A percentile compares a stretch with the other conserved stretches of the same genome.
phyloP scores from a whole-genome alignment of 106 monocot genomes.

The Gastrodia elata region DNA sequence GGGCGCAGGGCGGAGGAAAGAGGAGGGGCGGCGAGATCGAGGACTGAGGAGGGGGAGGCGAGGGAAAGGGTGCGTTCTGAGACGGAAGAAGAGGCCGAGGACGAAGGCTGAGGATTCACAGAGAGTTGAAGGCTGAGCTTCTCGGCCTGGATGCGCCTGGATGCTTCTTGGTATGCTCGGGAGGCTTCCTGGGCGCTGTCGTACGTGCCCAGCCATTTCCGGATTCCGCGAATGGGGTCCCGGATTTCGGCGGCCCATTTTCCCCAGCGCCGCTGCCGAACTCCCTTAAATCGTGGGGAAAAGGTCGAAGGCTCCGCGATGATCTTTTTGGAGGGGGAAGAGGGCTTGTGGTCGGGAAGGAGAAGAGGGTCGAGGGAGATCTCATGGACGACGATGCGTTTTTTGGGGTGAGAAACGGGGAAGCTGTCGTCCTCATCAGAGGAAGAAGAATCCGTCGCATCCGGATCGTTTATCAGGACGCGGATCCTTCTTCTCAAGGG shows the following conservation, averaged over 20 bases:
- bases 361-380: conserved; percentile 1
- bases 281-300: conserved; percentile 12
- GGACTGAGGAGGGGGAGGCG: conserved; percentile 20
- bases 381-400: conserved; percentile 10
- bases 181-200: conserved; percentile 21
- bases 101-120: not conserved
- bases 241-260: conserved; percentile 77
- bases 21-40: conserved; percentile 4
- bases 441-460: conserved; percentile 23
- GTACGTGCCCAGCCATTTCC: conserved; percentile 35
- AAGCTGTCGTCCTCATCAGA: conserved; percentile 9
- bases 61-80: not conserved
- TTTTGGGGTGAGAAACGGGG: not conserved
- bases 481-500: conserved; percentile 14
- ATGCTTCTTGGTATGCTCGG: conserved; percentile 16
- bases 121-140: not conserved
- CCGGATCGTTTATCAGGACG: conserved; percentile 18
- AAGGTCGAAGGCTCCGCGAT: not conserved
- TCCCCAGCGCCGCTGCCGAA: conserved; percentile 25
- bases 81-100: conserved; percentile 1
- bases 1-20: not conserved
- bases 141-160: conserved; percentile 13
- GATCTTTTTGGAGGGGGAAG: not conserved
- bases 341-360: not conserved
- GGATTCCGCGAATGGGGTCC: conserved; percentile 22